These are phyloP conservation scores for Solanum megistacrolobum DNA, from an alignment of 257 asterid genomes.

Conservation along the genomic window DNA sequence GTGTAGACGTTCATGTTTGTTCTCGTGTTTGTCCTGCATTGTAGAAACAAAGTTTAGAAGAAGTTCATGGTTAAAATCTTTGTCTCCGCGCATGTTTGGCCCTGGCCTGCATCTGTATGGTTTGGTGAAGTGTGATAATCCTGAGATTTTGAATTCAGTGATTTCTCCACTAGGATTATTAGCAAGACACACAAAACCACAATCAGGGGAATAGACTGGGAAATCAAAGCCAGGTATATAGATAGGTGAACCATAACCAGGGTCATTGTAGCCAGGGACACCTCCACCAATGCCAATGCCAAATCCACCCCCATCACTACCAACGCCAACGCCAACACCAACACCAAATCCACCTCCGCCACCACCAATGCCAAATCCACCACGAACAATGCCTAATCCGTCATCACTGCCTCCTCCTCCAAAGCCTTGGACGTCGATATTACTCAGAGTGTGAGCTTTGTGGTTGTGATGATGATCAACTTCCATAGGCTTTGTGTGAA, in stretches of 20 bases:
- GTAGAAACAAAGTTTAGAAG: neutral
- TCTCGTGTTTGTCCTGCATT: neutral
- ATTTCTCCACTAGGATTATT: neutral
- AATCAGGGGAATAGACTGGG: neutral
- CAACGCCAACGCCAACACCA: neutral
- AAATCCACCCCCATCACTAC: neutral
- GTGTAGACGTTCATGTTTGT: neutral
- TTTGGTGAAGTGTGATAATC: neutral
- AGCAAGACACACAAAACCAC: neutral
- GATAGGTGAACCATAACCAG: neutral
- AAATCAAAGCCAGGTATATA: neutral
- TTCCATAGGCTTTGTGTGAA: neutral
- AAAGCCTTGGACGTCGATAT: neutral
- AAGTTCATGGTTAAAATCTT: neutral
- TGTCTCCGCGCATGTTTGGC: neutral
- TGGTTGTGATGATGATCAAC: neutral
- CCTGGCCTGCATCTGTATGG: neutral
- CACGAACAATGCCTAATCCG: neutral
- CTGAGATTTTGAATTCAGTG: neutral
- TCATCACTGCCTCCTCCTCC: neutral
- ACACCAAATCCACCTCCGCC: neutral
- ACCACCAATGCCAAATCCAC: neutral
- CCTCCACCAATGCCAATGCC: neutral
- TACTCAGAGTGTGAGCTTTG: neutral
- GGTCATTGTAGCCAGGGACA: neutral